phyloP scores from a whole-genome alignment of 2,329 filamentous ascomycete species.

The Daldinia sp. region DNA sequence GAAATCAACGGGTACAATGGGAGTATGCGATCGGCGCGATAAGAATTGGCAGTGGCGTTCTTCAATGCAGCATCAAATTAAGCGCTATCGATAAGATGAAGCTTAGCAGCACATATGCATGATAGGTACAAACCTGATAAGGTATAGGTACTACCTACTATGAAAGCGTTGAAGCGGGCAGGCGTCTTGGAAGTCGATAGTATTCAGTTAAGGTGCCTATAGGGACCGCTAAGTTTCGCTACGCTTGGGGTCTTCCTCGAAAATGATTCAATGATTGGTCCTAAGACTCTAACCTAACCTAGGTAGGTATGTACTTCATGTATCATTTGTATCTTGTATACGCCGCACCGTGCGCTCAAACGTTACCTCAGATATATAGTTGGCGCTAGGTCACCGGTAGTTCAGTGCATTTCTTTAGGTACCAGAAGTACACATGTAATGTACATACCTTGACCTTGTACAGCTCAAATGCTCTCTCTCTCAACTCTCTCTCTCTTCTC shows the following conservation, averaged over 20 bases:
- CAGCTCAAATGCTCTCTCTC: too few species aligned
- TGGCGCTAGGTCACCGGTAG: not conserved
- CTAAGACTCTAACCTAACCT: too few species aligned
- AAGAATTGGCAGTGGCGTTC: not conserved
- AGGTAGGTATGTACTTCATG: too few species aligned
- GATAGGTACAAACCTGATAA: not conserved
- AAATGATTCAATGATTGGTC: not conserved
- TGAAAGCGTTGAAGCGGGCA: too few species aligned
- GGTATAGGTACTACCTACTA: too few species aligned
- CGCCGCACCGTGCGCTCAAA: not conserved
- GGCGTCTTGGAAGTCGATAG: too few species aligned
- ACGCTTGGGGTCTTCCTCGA: not conserved
- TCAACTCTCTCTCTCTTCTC: not conserved
- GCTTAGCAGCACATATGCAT: constrained; percentile 6
- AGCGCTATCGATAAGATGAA: constrained; percentile 40
- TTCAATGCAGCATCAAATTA: not conserved
- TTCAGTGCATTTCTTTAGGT: not conserved
- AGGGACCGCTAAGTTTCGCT: not conserved
- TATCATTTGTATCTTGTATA: not conserved
- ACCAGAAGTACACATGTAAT: too few species aligned
- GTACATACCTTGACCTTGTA: not conserved
- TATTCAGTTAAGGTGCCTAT: not conserved
- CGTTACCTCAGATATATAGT: not conserved
- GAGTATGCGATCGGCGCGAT: not conserved
- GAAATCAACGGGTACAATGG: too few species aligned